These are phyloP conservation scores for Botrytis deweyae DNA, from an alignment of 2,329 filamentous ascomycete genomes.

Conservation along the genomic window DNA sequence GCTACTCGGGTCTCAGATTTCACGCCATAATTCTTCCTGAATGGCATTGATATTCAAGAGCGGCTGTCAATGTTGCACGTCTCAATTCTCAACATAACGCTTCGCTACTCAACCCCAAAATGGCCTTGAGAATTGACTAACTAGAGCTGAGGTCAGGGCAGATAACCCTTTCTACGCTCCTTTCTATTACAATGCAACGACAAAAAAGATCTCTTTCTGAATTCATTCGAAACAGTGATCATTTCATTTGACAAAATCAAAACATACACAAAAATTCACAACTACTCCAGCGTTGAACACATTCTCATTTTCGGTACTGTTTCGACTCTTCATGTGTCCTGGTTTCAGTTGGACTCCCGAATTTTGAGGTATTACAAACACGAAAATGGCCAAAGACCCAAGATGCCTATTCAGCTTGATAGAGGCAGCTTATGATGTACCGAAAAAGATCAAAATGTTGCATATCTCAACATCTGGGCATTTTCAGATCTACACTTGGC, in stretches of 20 bases:
- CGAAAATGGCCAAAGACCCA: not conserved
- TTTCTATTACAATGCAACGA: not conserved
- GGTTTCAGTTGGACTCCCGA: not conserved
- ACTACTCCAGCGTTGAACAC: not conserved
- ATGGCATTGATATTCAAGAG: slow-evolving; percentile 12
- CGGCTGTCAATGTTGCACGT: slow-evolving; percentile 21
- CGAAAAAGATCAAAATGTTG: slow-evolving; percentile 6
- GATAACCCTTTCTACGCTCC: not conserved
- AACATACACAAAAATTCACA: not conserved
- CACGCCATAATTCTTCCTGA: slow-evolving; percentile 18
- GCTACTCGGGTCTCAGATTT: slow-evolving; percentile 23
- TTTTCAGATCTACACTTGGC: slow-evolving; percentile 4
- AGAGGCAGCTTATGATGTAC: not conserved
- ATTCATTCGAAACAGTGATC: not conserved
- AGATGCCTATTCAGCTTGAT: not conserved
- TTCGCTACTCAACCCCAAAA: not conserved
- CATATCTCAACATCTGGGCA: slow-evolving; percentile 8
- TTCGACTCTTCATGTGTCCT: no score
- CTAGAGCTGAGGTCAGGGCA: not conserved
- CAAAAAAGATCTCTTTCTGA: not conserved
- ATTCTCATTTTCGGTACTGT: no score
- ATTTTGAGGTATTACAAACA: not conserved
- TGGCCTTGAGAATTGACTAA: not conserved
- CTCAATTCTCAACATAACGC: not conserved
- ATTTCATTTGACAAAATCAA: not conserved